Base-by-base conservation (phyloP, 768 basidiomycete genomes). In the Naganishia onofrii region DNA sequence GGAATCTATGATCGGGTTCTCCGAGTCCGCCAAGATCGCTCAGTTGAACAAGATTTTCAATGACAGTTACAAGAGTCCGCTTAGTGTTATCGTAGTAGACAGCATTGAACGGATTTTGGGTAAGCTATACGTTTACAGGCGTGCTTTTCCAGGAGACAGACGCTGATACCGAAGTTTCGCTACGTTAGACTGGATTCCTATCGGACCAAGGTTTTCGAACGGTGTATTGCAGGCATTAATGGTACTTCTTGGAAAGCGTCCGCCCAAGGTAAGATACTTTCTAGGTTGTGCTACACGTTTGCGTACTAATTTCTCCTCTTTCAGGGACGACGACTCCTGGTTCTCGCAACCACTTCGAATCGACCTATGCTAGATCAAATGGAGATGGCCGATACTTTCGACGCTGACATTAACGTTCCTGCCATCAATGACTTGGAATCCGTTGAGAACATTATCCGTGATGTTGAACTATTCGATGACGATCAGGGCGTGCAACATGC, bases 121-220 rank as follows among this genome's bases (percentile, higher is more conserved):
- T 93, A 54, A 71, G 88, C 78, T 21, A 17, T 0, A 23, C 38
- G 58, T 5, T n/a, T n/a, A n/a, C n/a, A n/a, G n/a, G n/a, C n/a
- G n/a, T n/a, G n/a, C n/a, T n/a, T n/a, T n/a, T n/a, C n/a, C n/a
- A n/a, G n/a, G n/a, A n/a, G n/a, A n/a, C n/a, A n/a, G n/a, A n/a
- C n/a, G n/a, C 29, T 34, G 19, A 51, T 19, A 9, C 17, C 36
- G 57, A 44, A 4, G 8, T 29, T 21, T 55, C 36, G 53, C 19
- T 56, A n/a, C 44, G 51, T 3, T 70, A 93, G 95, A 98, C 73
- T 99, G 93, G 90, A 93, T 92, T 7, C 92, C 94, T 3, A 89
- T 99, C 82, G 95, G 95, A 2, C 91, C 90, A n/a, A 85, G 93
- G 57, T 99, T 97, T 83, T 97, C 95, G 0, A 98, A 98, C 79